Conservation (phyloP, 192 early-diverging fungal species). For the Rhizophlyctis rosea region DNA sequence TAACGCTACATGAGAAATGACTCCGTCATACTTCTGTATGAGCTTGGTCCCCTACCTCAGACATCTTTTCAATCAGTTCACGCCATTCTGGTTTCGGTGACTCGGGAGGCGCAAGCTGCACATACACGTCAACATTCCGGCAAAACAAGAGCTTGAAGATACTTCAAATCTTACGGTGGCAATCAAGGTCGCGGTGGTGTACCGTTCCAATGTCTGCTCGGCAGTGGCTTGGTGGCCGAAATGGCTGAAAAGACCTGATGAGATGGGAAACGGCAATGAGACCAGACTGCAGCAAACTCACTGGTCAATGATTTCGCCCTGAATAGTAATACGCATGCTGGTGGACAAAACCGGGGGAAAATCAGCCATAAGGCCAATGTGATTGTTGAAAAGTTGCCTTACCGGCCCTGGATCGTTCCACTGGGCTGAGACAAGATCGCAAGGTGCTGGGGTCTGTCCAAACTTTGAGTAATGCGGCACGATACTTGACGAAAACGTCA, state of each 20-base stretch:
- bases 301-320: conserved; percentile 39
- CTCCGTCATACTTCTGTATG: background rate
- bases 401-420: conserved; percentile 30
- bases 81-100: conserved; percentile 33
- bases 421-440: conserved; percentile 37
- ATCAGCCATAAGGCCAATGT: background rate
- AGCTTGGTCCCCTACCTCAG: conserved; percentile 9
- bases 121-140: too few species aligned
- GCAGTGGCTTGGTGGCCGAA: conserved; percentile 32
- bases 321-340: conserved; percentile 37
- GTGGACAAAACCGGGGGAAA: background rate
- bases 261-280: background rate
- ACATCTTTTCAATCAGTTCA: conserved; percentile 21
- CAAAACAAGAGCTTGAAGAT: too few species aligned
- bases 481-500: background rate
- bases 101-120: conserved; percentile 23
- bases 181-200: conserved; percentile 35
- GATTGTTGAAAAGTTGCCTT: too few species aligned
- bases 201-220: conserved; percentile 37
- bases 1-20: background rate
- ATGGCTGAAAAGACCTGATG: too few species aligned
- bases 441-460: conserved; percentile 42
- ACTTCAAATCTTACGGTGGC: too few species aligned
- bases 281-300: background rate
- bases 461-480: background rate